Evolutionary conservation across 2,329 filamentous ascomycete genomes (phyloP).

Genomic region (Aspergillus tubingensis): DNA sequence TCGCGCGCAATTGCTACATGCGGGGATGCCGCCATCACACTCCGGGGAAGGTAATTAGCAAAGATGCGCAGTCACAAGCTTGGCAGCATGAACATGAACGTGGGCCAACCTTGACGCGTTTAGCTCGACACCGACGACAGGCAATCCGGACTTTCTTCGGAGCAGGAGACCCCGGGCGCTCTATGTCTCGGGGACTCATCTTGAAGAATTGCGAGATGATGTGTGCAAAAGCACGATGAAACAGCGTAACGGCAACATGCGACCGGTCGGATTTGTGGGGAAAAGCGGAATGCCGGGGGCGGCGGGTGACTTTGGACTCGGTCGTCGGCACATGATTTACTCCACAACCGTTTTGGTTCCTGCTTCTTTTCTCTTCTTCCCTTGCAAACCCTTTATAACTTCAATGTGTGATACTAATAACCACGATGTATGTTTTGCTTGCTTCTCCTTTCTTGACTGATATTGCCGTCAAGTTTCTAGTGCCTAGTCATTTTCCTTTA

Average conservation of each 20-base stretch:
- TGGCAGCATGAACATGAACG: not conserved
- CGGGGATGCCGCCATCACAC: constrained; percentile 44
- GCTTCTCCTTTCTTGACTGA: too few relatives aligned
- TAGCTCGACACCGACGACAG: constrained; percentile 40
- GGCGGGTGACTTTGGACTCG: not conserved
- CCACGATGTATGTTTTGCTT: too few relatives aligned
- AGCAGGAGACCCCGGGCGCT: not conserved
- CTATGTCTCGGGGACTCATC: not conserved
- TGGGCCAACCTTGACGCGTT: constrained; percentile 39
- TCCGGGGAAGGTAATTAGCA: constrained; percentile 12
- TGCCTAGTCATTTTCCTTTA: too few relatives aligned
- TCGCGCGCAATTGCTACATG: constrained; percentile 42
- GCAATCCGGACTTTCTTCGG: constrained; percentile 43
- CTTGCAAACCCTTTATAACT: too few relatives aligned
- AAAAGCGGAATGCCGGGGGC: not conserved
- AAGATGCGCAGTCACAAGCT: not conserved
- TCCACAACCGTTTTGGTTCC: too few relatives aligned
- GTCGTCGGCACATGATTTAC: not conserved
- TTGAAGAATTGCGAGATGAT: not conserved
- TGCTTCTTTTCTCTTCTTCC: too few relatives aligned
- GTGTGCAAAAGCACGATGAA: not conserved
- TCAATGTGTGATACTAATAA: too few relatives aligned
- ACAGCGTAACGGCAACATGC: not conserved
- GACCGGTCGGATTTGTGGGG: not conserved
- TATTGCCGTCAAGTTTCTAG: too few relatives aligned